Evolutionary conservation across 2,329 filamentous ascomycete species (phyloP).

Genomic region (Intubia oerlemansii): DNA sequence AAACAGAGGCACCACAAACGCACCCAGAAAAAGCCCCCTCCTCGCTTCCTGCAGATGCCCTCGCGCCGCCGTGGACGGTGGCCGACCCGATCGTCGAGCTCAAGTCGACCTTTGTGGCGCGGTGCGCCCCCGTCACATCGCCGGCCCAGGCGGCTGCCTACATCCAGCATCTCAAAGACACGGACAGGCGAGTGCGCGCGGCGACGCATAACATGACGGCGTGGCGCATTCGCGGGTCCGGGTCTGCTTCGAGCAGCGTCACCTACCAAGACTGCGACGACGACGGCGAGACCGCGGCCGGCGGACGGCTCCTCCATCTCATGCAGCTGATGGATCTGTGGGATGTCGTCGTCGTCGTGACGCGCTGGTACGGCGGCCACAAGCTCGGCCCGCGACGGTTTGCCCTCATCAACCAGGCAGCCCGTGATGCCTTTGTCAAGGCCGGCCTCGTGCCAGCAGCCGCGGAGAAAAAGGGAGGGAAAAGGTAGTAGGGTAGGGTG

Average conservation of each 20-base stretch:
- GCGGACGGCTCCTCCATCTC: constrained; percentile 63
- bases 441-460: constrained; percentile 42
- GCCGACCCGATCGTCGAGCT: constrained; percentile 59
- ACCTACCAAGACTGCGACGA: constrained; percentile 81
- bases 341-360: constrained; percentile 83
- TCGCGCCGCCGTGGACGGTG: constrained; percentile 41
- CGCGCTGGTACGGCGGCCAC: constrained; percentile 85
- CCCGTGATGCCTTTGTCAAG: constrained; percentile 63
- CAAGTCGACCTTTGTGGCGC: constrained; percentile 74
- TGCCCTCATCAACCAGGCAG: constrained; percentile 69
- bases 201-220: constrained; percentile 94
- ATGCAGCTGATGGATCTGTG: constrained; percentile 92
- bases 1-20: no score
- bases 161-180: constrained; percentile 54
- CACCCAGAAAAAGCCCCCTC: no score
- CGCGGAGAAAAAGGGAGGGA: constrained; percentile 19
- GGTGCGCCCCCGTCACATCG: constrained; percentile 47
- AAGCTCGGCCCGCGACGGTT: constrained; percentile 79
- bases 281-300: constrained; percentile 86
- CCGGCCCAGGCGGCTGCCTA: constrained; percentile 49
- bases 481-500: no score
- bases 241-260: constrained; percentile 25
- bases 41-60: no score
- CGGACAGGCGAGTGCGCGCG: constrained; percentile 63
- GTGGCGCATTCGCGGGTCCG: constrained; percentile 63